Evolutionary conservation across 2,329 filamentous ascomycete species (phyloP).

Genomic region (Plenodomus lindquistii): DNA sequence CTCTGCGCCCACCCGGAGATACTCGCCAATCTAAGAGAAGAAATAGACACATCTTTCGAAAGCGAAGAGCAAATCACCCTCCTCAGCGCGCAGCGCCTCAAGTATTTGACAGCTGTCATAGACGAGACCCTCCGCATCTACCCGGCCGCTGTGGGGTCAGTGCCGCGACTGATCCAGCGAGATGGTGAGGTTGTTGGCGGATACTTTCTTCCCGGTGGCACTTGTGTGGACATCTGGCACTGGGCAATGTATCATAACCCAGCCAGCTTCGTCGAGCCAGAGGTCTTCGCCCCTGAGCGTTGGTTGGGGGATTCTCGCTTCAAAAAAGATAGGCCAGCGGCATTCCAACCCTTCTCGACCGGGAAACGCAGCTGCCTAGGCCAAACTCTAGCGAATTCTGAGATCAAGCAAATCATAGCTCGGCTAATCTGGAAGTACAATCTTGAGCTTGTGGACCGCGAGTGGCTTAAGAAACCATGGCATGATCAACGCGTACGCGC

Average conservation of each 20-base stretch:
- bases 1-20: conserved; percentile 18
- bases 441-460: too few relatives aligned
- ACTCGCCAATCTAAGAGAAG: conserved; percentile 15
- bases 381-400: too few relatives aligned
- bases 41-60: conserved; percentile 21
- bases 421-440: too few relatives aligned
- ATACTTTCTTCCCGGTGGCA: conserved; percentile 2
- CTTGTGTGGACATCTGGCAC: conserved; percentile 4
- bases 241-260: conserved; percentile 9
- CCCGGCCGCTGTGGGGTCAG: conserved; percentile 13
- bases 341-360: too few relatives aligned
- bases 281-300: too few relatives aligned
- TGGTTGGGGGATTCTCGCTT: too few relatives aligned
- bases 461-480: too few relatives aligned
- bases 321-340: too few relatives aligned
- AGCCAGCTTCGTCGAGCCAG: conserved; percentile 1
- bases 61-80: conserved; percentile 34
- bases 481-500: too few relatives aligned
- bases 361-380: too few relatives aligned
- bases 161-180: conserved; percentile 5
- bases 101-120: conserved; percentile 22
- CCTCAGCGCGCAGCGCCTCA: conserved; percentile 15
- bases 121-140: conserved; percentile 40
- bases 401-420: too few relatives aligned
- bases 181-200: conserved; percentile 4